Percentiles rank a stretch among this genome's conserved stretches.
Evolutionary conservation across 371 early-diverging fungal species (phyloP).

Genomic region (Cokeromyces recurvatus): DNA sequence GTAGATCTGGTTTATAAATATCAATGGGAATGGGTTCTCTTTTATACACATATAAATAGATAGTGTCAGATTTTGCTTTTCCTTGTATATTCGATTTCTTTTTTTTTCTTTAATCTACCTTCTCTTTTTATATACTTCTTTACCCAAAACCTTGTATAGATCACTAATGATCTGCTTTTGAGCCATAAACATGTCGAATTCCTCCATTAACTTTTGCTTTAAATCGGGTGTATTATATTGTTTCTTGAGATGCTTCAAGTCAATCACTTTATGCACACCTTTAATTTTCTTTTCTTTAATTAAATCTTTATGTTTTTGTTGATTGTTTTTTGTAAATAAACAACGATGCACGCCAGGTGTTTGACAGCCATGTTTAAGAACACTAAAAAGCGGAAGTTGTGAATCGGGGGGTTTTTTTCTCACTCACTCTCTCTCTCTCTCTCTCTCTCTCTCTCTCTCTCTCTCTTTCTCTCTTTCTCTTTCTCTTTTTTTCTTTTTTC

Average conservation of each 20-base stretch:
- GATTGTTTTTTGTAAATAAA: constrained; percentile 84
- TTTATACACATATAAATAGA: no score
- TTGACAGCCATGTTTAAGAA: constrained; percentile 37
- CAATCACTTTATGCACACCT: constrained; percentile 68
- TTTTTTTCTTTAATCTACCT: constrained; percentile 70
- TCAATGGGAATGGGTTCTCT: constrained; percentile 78
- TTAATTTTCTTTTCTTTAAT: constrained; percentile 59
- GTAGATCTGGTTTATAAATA: constrained; percentile 56
- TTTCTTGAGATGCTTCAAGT: constrained; percentile 69
- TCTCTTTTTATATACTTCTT: constrained; percentile 81
- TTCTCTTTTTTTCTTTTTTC: no score
- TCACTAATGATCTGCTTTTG: constrained; percentile 74
- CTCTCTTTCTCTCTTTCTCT: no score
- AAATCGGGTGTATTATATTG: constrained; percentile 77
- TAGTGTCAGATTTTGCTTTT: no score
- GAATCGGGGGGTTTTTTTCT: no score
- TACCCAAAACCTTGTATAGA: constrained; percentile 81
- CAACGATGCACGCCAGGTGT: constrained; percentile 54
- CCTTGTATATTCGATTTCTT: no score
- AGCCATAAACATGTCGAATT: constrained; percentile 78
- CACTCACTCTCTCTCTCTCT: no score
- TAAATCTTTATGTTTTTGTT: constrained; percentile 66
- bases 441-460: no score
- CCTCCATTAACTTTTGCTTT: constrained; percentile 62
- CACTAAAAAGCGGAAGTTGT: constrained; percentile 24